These are phyloP conservation scores for Lasiodiplodia hormozganensis DNA, from an alignment of 2,329 filamentous ascomycete genomes.

Conservation along the genomic window DNA sequence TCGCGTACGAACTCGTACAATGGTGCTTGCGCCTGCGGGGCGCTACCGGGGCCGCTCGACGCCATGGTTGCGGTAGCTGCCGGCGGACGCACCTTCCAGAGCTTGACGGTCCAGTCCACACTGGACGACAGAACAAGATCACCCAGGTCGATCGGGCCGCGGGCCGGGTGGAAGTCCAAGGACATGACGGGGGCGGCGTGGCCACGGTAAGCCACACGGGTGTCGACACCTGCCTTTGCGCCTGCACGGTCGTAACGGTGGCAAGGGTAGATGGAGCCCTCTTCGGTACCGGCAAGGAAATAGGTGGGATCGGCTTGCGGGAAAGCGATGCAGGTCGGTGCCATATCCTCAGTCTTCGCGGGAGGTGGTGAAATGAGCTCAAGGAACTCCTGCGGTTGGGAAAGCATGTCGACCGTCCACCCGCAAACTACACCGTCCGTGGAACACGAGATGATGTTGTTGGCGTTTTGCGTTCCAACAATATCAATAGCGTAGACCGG, in stretches of 20 bases:
- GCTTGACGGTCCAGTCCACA: conserved; percentile 95
- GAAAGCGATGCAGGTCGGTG: conserved; percentile 93
- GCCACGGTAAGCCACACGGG: conserved; percentile 84
- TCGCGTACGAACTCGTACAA: conserved; percentile 91
- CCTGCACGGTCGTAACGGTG: conserved; percentile 97
- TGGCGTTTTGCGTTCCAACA: conserved; percentile 96
- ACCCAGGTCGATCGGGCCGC: conserved; percentile 90
- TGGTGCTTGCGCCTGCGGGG: conserved; percentile 66
- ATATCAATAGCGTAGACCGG: conserved; percentile 96
- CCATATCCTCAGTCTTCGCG: conserved; percentile 85
- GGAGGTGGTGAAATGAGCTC: conserved; percentile 86
- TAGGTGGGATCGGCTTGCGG: conserved; percentile 95
- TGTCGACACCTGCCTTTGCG: conserved; percentile 93
- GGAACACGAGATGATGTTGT: conserved; percentile 96
- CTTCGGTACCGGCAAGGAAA: conserved; percentile 95
- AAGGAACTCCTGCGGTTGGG: conserved; percentile 92
- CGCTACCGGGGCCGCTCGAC: conserved; percentile 48
- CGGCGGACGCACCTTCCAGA: conserved; percentile 91
- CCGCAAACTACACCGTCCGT: conserved; percentile 97
- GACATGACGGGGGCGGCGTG: conserved; percentile 96
- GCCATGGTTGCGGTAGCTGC: conserved; percentile 63
- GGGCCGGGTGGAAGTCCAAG: conserved; percentile 91
- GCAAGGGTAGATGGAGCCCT: conserved; percentile 94
- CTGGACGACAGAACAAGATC: conserved; percentile 92
- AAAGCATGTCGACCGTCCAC: conserved; percentile 98